Base-by-base conservation (phyloP, 129 eudicot species). In the Flaveria robusta region DNA sequence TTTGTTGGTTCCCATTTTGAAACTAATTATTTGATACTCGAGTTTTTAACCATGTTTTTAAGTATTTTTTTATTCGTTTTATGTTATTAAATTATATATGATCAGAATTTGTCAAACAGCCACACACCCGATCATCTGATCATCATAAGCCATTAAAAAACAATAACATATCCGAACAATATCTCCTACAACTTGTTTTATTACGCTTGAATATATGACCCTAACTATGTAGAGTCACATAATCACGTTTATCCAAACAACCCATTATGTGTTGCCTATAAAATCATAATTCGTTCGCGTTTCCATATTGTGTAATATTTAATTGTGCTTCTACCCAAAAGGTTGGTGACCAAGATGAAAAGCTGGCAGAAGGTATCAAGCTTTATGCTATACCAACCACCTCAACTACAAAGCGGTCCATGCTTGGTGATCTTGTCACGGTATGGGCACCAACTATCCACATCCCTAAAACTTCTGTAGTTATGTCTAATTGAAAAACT, bases 331-430 rank as follows among this genome's bases (percentile, higher is more conserved):
- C 15, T 26, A 11, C 19, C 5, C 27, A 24, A 59, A 74, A 93
- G 98, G 98, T 93, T 75, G 98, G 98, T 63, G 87, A 93, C 66
- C 83, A 87, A 43, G 98, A 93, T 18, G 98, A 93, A 67, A 93
- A 93, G 85, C 82, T 93, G 60, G 98, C 97, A 3, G 97, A 91
- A 70, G 98, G 98, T 65, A 93, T 93, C 82, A 90, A 87, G 75
- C 88, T 93, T n/a, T 88, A 87, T 85, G 97, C 98, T 39, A 75
- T 93, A 66, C 72, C 91, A 81, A 56, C 96, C 22, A 88, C 91
- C 49, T 72, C 88, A 47, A 82, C 96, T 66, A 85, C 98, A 49
- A 93, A 91, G 80, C 93, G 91, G 55, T 80, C 90, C 11, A 84
- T 93, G 50, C 92, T 93, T 16, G 70, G 91, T 77, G 98, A 93